These are phyloP conservation scores for Yarrowia osloensis DNA, from an alignment of 805 yeast genomes.

Conservation along the genomic window DNA sequence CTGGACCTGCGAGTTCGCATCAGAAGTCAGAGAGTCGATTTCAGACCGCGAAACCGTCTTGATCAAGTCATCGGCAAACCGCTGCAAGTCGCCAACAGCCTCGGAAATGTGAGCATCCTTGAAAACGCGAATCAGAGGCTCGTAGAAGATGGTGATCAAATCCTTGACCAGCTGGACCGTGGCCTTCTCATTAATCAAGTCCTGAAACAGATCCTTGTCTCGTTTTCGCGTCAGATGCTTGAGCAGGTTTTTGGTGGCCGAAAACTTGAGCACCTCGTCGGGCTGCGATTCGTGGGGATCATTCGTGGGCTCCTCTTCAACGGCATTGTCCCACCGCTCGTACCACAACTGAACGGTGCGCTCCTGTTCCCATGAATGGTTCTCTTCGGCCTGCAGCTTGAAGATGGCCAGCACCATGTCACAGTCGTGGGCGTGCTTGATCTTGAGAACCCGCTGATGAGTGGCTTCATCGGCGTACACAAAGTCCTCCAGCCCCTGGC, in stretches of 20 bases:
- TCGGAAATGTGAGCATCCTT: constrained; percentile 65
- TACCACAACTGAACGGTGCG: constrained; percentile 40
- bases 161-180: constrained; percentile 74
- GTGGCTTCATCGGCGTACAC: constrained; percentile 36
- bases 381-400: constrained; percentile 13
- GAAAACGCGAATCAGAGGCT: constrained; percentile 70
- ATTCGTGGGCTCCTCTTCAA: constrained; percentile 36
- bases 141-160: constrained; percentile 68
- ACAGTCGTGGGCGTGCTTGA: neutral
- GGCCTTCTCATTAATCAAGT: constrained; percentile 83
- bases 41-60: constrained; percentile 54
- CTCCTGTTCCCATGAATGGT: constrained; percentile 16
- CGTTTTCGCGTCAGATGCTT: constrained; percentile 64
- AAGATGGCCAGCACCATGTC: constrained; percentile 25
- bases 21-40: constrained; percentile 53
- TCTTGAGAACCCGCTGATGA: constrained; percentile 37
- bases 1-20: constrained; percentile 65
- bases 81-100: constrained; percentile 63
- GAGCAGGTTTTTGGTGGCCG: constrained; percentile 53
- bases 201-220: constrained; percentile 74
- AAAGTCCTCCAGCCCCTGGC: constrained; percentile 35
- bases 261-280: constrained; percentile 30
- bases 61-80: constrained; percentile 68
- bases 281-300: constrained; percentile 33
- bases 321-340: constrained; percentile 44